These are phyloP conservation scores for Phialophora tarda DNA, from an alignment of 2,329 filamentous ascomycete genomes.

Conservation along the genomic window DNA sequence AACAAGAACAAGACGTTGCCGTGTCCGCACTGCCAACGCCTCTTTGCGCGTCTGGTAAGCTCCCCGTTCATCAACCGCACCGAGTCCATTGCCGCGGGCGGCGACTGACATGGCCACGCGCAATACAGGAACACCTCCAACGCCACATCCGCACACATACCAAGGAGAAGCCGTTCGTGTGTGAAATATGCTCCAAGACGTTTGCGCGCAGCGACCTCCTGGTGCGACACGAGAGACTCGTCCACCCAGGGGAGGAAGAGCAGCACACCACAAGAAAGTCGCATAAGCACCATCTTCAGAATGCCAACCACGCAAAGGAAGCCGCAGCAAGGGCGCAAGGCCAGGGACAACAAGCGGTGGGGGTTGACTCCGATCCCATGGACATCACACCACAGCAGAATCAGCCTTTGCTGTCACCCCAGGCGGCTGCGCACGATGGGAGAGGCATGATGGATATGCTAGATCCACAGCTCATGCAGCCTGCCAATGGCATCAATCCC, in stretches of 20 bases:
- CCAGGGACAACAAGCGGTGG: constrained; percentile 22
- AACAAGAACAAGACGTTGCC: constrained; percentile 54
- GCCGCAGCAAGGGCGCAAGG: constrained; percentile 20
- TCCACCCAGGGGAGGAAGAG: constrained; percentile 52
- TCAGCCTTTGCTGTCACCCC: constrained; percentile 46
- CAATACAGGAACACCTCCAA: constrained; percentile 53
- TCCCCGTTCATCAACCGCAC: neutral
- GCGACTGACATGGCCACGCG: constrained; percentile 17
- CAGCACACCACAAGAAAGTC: constrained; percentile 39
- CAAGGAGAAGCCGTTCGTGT: constrained; percentile 58
- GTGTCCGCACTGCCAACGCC: constrained; percentile 56
- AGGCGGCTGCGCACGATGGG: constrained; percentile 46
- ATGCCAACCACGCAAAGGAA: constrained; percentile 32
- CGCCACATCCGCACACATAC: constrained; percentile 59
- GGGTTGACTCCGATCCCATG: constrained; percentile 36
- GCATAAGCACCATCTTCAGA: constrained; percentile 37
- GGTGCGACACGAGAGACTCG: constrained; percentile 57
- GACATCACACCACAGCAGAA: constrained; percentile 37
- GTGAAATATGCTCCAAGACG: constrained; percentile 56
- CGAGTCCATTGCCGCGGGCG: constrained; percentile 22
- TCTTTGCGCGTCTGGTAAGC: constrained; percentile 52
- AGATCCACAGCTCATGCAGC: constrained; percentile 51
- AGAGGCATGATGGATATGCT: constrained; percentile 54
- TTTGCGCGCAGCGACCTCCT: constrained; percentile 57
- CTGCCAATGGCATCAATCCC: constrained; percentile 44